Base-by-base conservation (phyloP, 495 filamentous ascomycete species). In the Penicillium silybi region DNA sequence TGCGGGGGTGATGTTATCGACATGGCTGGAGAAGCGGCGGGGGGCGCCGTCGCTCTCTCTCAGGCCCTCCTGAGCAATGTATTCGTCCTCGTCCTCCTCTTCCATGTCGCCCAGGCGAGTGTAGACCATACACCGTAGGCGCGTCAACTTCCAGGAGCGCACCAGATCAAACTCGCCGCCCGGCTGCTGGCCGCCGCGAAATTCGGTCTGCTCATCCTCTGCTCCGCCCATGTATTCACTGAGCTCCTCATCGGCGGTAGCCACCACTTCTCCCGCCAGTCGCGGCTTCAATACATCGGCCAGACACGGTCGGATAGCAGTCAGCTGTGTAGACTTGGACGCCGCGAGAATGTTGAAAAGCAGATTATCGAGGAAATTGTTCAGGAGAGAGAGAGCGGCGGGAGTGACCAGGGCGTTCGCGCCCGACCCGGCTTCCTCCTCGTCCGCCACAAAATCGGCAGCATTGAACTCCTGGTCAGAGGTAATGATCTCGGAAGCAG, bases 51-150 rank as follows among this genome's bases (percentile, higher is more conserved):
- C 51, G 56, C 73, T 52, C 34, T 81, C 77, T 10, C 81, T 76
- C 5, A 88, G 75, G 38, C 85, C 78, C 29, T 91, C 87, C 57
- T 86, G 79, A 41, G 85, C 78, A 58, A 90, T 87, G 57, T 85
- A 89, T 55, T 82, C 83, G 62, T 96, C 90, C 65, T 98, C 93
- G 46, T 97, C 95, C 58, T 97, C 90, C 70, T 96, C 92, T 67
- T 99, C 95, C 80, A 99, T 83, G 60, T 99, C 93, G 20, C 95
- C 95, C 13, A 99, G 73, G 10, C 91, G 90, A 6, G 90, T 97
- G 65, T 97, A 97, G 16, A 97, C 92, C 95, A 99, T 97, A 63
- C 92, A 93, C 47, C 93, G 83, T 48, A 99, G 71, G 44, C 95
- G 85, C 1, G 90, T 92, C 45, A 92, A 79, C 68, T 90, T 96